Evolutionary conservation across 2,329 filamentous ascomycete genomes (phyloP).

Genomic region (Diaporthe sp.): DNA sequence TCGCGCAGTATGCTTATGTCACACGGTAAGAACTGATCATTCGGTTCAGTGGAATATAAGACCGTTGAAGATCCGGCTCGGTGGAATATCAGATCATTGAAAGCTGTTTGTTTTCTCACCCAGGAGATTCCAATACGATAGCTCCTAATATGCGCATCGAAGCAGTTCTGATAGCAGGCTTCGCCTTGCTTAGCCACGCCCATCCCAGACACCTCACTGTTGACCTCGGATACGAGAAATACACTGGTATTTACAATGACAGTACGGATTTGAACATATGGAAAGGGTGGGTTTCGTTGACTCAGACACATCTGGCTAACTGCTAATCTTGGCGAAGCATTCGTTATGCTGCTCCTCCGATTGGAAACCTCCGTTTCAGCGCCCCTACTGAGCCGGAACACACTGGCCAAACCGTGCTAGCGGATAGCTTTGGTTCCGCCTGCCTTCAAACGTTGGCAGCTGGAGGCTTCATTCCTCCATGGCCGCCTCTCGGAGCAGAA

Average conservation of each 20-base stretch:
- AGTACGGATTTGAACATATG: constrained; percentile 7
- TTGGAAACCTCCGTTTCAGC: constrained; percentile 1
- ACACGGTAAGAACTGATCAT: not conserved
- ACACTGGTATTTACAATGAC: not conserved
- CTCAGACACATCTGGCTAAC: not conserved
- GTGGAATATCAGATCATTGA: not conserved
- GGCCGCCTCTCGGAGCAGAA: not conserved
- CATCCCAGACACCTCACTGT: not conserved
- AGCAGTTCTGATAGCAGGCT: not conserved
- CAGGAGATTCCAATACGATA: not conserved
- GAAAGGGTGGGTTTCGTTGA: not conserved
- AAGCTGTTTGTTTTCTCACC: not conserved
- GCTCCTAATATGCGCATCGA: not conserved
- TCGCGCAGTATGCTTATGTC: not conserved
- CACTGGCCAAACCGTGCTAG: not conserved
- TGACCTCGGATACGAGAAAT: constrained; percentile 13
- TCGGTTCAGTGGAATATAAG: not conserved
- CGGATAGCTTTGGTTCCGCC: not conserved
- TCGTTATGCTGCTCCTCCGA: constrained; percentile 6
- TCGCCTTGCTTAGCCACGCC: not conserved
- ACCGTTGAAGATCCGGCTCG: not conserved
- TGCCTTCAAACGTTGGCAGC: not conserved
- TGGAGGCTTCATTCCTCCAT: not conserved
- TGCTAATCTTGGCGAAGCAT: not conserved
- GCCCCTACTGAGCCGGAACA: not conserved